These are phyloP conservation scores for Vigna mungo DNA, from an alignment of 306 rosid species.

Conservation along the genomic window DNA sequence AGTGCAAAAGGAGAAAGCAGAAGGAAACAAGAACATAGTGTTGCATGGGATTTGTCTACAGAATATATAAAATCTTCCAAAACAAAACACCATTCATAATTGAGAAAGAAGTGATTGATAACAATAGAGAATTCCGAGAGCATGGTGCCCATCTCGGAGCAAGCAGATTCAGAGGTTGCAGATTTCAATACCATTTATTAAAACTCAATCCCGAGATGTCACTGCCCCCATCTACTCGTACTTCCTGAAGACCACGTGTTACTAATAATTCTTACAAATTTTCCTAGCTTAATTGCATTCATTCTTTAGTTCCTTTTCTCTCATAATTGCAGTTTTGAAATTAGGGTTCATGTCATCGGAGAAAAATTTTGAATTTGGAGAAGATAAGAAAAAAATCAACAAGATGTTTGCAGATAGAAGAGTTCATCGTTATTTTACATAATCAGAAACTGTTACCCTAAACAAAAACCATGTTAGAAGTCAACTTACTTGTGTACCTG, in stretches of 20 bases:
- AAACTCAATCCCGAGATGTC: conserved; percentile 35
- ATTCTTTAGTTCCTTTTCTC: too few relatives aligned
- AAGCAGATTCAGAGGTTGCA: background rate
- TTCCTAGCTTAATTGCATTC: too few relatives aligned
- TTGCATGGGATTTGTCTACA: background rate
- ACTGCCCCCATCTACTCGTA: background rate
- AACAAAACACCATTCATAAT: background rate
- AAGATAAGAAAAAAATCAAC: too few relatives aligned
- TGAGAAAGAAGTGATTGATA: background rate
- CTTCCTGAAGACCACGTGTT: background rate
- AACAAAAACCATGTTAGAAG: background rate
- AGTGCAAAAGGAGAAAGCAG: background rate
- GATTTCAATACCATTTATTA: conserved; percentile 29
- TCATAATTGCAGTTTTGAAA: too few relatives aligned
- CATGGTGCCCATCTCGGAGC: conserved; percentile 15
- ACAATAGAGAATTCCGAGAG: background rate
- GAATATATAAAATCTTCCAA: background rate
- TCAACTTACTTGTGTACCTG: background rate
- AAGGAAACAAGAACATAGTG: background rate
- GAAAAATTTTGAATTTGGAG: too few relatives aligned
- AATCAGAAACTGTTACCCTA: too few relatives aligned
- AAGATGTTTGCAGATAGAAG: too few relatives aligned
- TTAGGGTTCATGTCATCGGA: too few relatives aligned
- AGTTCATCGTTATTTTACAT: too few relatives aligned
- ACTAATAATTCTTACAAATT: too few relatives aligned